Percentiles rank a stretch among this genome's conserved stretches.
Evolutionary conservation across 2,329 filamentous ascomycete species (phyloP).

Genomic region (Aspergillus puulaauensis): DNA sequence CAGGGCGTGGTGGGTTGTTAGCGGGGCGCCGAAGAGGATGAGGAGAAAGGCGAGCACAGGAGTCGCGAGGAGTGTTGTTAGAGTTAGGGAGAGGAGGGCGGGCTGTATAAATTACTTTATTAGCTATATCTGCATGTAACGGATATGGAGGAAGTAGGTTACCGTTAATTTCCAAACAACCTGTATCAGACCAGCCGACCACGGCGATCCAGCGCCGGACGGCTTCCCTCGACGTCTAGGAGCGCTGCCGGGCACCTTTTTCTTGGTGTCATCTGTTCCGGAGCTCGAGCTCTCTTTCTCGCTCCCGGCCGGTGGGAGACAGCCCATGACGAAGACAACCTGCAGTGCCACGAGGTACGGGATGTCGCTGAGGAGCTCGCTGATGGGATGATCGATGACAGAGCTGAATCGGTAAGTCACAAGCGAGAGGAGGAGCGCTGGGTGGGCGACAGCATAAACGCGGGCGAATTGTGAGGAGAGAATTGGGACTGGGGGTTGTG

Average conservation of each 20-base stretch:
- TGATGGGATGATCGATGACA: constrained; percentile 69
- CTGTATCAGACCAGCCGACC: not conserved
- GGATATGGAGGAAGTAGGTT: not conserved
- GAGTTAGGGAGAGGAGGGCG: constrained; percentile 65
- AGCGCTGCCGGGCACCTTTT: constrained; percentile 1
- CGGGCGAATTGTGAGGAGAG: constrained; percentile 50
- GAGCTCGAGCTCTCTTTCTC: constrained; percentile 10
- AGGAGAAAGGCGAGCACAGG: constrained; percentile 62
- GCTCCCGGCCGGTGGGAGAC: constrained; percentile 55
- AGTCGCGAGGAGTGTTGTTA: constrained; percentile 52
- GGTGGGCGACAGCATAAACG: constrained; percentile 66
- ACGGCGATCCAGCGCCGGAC: not conserved
- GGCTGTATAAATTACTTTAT: constrained; percentile 50
- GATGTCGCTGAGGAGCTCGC: constrained; percentile 61
- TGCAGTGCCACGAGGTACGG: constrained; percentile 66
- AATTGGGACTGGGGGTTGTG: constrained; percentile 46
- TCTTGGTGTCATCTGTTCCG: not conserved
- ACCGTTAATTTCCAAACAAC: constrained; percentile 27
- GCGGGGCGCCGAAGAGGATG: constrained; percentile 87
- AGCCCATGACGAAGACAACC: constrained; percentile 56
- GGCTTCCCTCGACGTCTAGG: not conserved
- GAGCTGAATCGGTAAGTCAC: constrained; percentile 64
- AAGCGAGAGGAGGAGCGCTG: constrained; percentile 63
- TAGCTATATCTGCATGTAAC: not conserved
- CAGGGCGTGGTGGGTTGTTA: constrained; percentile 75